Evolutionary conservation across 192 early-diverging fungal species (phyloP), one percentile per base, ranked within the genome.

Genomic region (Coemansia sp.): DNA sequence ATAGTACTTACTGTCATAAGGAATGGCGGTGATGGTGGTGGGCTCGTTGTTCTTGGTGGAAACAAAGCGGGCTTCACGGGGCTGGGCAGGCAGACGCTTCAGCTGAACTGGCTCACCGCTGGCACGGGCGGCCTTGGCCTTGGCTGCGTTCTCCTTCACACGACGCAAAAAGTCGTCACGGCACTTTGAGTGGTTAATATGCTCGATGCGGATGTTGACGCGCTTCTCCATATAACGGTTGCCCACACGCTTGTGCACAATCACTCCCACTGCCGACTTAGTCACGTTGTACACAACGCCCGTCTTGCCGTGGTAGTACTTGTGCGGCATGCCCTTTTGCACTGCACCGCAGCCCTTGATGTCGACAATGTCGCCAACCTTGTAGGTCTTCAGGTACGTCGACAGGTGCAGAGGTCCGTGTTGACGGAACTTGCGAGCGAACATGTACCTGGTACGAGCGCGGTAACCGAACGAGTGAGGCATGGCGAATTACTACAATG

Each of bases 291-390:
- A 99, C 75, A 99, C 86, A 75, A 99, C 87, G 68, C 96, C 96
- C 62, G 94, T 99, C 74, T 91, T 91, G 51, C 93, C 94, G 83
- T 98, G 96, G 88, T 98, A 98, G 89, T 88, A 98, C 88, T 97
- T 98, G 92, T 98, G 96, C 68, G 96, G 96, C 90, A 98, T 90
- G 81, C 96, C 96, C 88, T 95, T 94, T 83, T 98, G 96, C 80
- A 96, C 80, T 65, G 96, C 94, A 82, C 90, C 94, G 84, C 97
- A 94, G 58, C 91, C 94, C 88, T 95, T 96, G 84, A 98, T 93
- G 82, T 98, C 96, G 58, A 98, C 96, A 60, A 98, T 94, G 79
- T 98, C 96, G 52, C 96, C 96, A 50, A 96, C 91, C 86, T 95
- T 94, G 92, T 95, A 98, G 78, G 80, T 90, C 85, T 91, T 93